These are phyloP conservation scores for Fusarium udum DNA, from an alignment of 2,329 filamentous ascomycete genomes.

Conservation along the genomic window DNA sequence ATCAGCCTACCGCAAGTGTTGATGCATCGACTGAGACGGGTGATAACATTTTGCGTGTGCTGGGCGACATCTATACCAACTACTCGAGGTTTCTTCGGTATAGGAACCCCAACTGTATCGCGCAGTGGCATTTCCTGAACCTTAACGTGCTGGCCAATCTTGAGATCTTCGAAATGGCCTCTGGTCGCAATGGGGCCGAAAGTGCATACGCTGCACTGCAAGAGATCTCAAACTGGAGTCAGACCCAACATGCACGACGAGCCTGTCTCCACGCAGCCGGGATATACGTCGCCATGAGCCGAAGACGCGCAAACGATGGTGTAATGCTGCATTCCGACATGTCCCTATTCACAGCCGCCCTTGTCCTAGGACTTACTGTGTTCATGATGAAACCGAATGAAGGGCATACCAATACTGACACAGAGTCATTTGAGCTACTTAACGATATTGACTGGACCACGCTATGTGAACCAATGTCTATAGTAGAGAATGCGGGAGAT, in stretches of 20 bases:
- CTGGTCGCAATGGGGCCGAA: background rate
- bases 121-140: conserved; percentile 1
- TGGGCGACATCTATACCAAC: background rate
- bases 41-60: fast-evolving
- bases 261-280: conserved; percentile 11
- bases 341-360: background rate
- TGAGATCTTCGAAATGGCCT: background rate
- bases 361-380: background rate
- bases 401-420: background rate
- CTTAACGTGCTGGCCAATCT: background rate
- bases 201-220: background rate
- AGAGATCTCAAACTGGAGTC: background rate
- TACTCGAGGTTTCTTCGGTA: background rate
- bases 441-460: conserved; percentile 6
- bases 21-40: background rate
- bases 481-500: background rate
- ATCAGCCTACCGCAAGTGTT: fast-evolving
- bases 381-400: background rate
- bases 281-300: background rate
- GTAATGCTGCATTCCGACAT: conserved; percentile 2
- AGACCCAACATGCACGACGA: background rate
- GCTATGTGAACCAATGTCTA: background rate
- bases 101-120: conserved; percentile 1
- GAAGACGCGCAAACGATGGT: background rate
- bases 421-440: background rate